A percentile compares a stretch with the other conserved stretches of the same genome.
Conservation (phyloP, 306 rosid genomes). For the Acmispon strigosus region DNA sequence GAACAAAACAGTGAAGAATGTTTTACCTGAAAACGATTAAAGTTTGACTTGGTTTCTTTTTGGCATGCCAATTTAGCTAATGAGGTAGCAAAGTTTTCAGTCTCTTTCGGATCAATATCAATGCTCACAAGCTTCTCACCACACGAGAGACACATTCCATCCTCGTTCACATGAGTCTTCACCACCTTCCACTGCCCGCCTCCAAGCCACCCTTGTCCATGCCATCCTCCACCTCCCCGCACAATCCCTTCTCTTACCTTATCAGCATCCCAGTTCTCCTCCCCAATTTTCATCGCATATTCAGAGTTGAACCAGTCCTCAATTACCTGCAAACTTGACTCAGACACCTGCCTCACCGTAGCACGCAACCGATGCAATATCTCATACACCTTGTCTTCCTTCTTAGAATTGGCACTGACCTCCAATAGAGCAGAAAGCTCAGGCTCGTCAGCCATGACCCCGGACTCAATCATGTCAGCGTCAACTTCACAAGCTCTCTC, state of each 20-base stretch:
- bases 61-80: constrained; percentile 60
- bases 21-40: constrained; percentile 61
- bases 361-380: constrained; percentile 64
- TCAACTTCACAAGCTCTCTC: constrained; percentile 72
- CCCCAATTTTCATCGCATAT: constrained; percentile 44
- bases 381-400: constrained; percentile 65
- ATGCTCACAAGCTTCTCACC: constrained; percentile 67
- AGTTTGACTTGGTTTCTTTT: constrained; percentile 47
- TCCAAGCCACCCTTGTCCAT: constrained; percentile 95
- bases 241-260: constrained; percentile 48
- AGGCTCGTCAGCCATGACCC: constrained; percentile 56
- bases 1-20: constrained; percentile 19
- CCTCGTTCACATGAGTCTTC: constrained; percentile 54
- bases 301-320: constrained; percentile 71
- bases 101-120: constrained; percentile 85
- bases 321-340: constrained; percentile 48
- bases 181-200: constrained; percentile 72
- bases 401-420: constrained; percentile 36
- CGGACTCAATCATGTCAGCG: constrained; percentile 56
- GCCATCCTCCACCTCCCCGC: constrained; percentile 96
- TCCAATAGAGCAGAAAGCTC: constrained; percentile 73
- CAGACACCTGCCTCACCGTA: constrained; percentile 70
- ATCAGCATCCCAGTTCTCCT: constrained; percentile 50
- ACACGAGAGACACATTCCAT: constrained; percentile 58
- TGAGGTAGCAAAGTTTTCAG: constrained; percentile 63